Evolutionary conservation across 2,329 filamentous ascomycete species (phyloP).

Genomic region (Drechslera avenae): DNA sequence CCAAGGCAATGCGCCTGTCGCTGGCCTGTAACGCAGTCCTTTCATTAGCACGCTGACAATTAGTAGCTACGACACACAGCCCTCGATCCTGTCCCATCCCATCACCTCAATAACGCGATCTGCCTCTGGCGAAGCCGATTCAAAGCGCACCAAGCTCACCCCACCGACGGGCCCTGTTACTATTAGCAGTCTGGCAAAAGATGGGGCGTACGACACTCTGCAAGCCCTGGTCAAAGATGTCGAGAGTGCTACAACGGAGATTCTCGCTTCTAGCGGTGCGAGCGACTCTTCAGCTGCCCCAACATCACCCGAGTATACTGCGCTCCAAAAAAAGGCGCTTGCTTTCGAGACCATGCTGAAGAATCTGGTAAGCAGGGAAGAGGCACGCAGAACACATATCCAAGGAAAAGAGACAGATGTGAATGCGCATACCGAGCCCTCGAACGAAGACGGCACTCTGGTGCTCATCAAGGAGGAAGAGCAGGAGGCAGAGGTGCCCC

Average conservation of each 20-base stretch:
- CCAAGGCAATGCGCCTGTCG: background rate
- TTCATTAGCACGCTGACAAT: conserved; percentile 15
- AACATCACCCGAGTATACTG: conserved; percentile 44
- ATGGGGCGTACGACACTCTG: conserved; percentile 49
- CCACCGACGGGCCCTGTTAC: conserved; percentile 35
- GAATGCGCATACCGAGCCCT: conserved; percentile 12
- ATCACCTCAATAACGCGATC: conserved; percentile 38
- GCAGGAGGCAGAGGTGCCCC: conserved; percentile 27
- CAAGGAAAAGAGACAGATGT: conserved; percentile 9
- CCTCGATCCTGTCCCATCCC: conserved; percentile 52
- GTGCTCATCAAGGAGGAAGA: conserved; percentile 31
- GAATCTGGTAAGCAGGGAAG: conserved; percentile 39
- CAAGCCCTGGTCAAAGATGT: conserved; percentile 53
- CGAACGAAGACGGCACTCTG: conserved; percentile 19
- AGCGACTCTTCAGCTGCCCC: conserved; percentile 26
- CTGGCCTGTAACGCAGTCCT: background rate
- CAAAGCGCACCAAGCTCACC: conserved; percentile 54
- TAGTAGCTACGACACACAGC: conserved; percentile 51
- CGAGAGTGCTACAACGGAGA: conserved; percentile 45
- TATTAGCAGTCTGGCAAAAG: conserved; percentile 48
- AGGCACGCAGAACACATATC: conserved; percentile 24
- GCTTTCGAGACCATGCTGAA: conserved; percentile 43
- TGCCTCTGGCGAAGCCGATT: conserved; percentile 48
- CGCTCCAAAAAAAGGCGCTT: conserved; percentile 37
- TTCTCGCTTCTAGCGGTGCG: conserved; percentile 44